Evolutionary conservation across 257 asterid genomes (phyloP).

Genomic region (Solanum corneliomulleri): DNA sequence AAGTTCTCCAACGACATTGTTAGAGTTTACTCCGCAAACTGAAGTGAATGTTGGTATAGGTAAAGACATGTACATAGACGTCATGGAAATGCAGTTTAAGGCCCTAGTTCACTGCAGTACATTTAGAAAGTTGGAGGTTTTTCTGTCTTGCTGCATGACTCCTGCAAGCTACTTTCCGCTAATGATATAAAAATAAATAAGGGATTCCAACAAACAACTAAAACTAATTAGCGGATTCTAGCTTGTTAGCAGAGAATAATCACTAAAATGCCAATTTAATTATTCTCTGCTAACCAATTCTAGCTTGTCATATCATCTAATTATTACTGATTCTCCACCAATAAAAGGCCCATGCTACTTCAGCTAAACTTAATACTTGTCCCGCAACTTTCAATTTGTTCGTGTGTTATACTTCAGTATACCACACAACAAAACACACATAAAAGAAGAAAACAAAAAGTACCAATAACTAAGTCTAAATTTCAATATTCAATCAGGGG

Average conservation of each 20-base stretch:
- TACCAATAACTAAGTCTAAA: not conserved
- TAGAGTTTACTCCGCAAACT: not conserved
- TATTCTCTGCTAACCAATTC: not conserved
- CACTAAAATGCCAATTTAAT: not conserved
- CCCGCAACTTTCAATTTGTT: not conserved
- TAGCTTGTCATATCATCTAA: not conserved
- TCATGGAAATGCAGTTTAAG: not conserved
- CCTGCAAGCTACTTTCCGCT: not conserved
- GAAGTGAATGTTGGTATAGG: not conserved
- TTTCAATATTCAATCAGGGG: not conserved
- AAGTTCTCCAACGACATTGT: not conserved
- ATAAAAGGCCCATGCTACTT: not conserved
- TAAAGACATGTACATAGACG: not conserved
- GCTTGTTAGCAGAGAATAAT: no score
- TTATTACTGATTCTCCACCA: not conserved
- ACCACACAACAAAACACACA: not conserved
- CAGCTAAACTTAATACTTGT: not conserved
- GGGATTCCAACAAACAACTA: not conserved
- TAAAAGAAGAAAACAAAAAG: not conserved
- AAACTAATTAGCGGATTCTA: not conserved
- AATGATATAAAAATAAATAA: not conserved
- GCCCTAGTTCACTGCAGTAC: not conserved
- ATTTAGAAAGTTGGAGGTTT: not conserved
- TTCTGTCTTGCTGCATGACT: not conserved
- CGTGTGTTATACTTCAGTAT: not conserved